A percentile compares a stretch with the other conserved stretches of the same genome.
Evolutionary conservation across 139 green algal genomes (phyloP).

Genomic region (Chlamydomonas applanata): DNA sequence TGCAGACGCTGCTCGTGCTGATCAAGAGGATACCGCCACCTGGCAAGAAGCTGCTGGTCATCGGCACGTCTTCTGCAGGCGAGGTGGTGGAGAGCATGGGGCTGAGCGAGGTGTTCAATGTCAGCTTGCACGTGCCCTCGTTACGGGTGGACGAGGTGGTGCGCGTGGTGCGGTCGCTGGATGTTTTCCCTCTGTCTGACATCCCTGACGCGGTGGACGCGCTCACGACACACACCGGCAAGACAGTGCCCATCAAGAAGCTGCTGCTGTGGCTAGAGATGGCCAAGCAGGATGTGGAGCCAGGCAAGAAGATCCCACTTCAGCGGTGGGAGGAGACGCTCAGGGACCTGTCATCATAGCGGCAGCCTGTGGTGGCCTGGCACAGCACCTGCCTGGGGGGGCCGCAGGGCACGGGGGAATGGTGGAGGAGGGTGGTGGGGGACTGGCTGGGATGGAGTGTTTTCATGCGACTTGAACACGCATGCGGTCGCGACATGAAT

Average conservation of each 20-base stretch:
- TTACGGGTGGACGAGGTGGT: slow-evolving; percentile 71
- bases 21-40: slow-evolving; percentile 89
- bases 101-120: slow-evolving; percentile 81
- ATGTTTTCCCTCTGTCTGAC: slow-evolving; percentile 58
- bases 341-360: slow-evolving; percentile 45
- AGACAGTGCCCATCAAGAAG: slow-evolving; percentile 89
- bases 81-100: slow-evolving; percentile 83
- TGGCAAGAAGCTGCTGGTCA: slow-evolving; percentile 83
- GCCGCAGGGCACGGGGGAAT: no score
- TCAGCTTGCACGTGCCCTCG: slow-evolving; percentile 82
- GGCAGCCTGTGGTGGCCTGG: no score
- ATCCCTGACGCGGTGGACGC: slow-evolving; percentile 46
- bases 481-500: no score
- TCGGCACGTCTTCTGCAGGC: slow-evolving; percentile 64
- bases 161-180: slow-evolving; percentile 66
- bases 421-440: no score
- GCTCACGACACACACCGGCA: slow-evolving; percentile 32
- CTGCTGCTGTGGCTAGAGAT: slow-evolving; percentile 96
- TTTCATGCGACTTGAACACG: no score
- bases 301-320: slow-evolving; percentile 43
- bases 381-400: no score
- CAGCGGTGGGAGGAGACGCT: slow-evolving; percentile 57
- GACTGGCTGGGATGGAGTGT: no score
- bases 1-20: slow-evolving; percentile 89
- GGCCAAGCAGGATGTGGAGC: slow-evolving; percentile 57